phyloP scores from a whole-genome alignment of 2,329 filamentous ascomycete genomes.

The Epichloe glyceriae region DNA sequence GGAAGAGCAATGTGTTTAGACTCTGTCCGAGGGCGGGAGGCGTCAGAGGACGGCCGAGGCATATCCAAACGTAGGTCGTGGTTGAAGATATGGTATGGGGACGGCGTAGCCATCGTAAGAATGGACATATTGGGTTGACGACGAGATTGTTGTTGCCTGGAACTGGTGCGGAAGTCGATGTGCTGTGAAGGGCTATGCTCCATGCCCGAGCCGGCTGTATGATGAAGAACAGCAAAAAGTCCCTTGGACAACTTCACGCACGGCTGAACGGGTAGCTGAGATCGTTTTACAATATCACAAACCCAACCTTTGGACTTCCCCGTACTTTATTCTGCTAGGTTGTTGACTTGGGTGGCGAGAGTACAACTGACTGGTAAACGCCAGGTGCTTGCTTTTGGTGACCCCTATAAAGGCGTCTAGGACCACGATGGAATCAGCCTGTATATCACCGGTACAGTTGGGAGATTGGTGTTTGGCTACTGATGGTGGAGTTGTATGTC shows the following conservation, averaged over 20 bases:
- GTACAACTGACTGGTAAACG: neutral
- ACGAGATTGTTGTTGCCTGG: slow-evolving; percentile 13
- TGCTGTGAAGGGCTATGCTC: slow-evolving; percentile 26
- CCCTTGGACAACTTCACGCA: neutral
- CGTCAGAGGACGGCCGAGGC: slow-evolving; percentile 19
- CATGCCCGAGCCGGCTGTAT: slow-evolving; percentile 18
- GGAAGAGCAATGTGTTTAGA: slow-evolving; percentile 32
- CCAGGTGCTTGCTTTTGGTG: neutral
- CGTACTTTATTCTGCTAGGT: neutral
- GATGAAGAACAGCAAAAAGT: neutral
- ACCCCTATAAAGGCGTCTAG: neutral
- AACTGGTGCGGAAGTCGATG: slow-evolving; percentile 15
- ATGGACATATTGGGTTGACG: slow-evolving; percentile 33
- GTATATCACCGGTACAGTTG: neutral
- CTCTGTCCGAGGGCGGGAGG: slow-evolving; percentile 23
- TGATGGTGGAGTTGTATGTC: neutral
- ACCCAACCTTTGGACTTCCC: neutral
- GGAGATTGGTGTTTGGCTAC: neutral
- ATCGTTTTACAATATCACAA: neutral
- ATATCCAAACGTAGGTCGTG: slow-evolving; percentile 28
- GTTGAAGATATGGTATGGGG: slow-evolving; percentile 27
- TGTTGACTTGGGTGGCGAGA: neutral
- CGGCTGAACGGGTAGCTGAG: neutral
- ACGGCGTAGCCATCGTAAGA: slow-evolving; percentile 32
- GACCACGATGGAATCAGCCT: neutral